A percentile compares a stretch with the other conserved stretches of the same genome.
These are phyloP conservation scores for Ophiognomonia clavigignenti-juglandacearum DNA, from an alignment of 2,329 filamentous ascomycete species.

Conservation along the genomic window DNA sequence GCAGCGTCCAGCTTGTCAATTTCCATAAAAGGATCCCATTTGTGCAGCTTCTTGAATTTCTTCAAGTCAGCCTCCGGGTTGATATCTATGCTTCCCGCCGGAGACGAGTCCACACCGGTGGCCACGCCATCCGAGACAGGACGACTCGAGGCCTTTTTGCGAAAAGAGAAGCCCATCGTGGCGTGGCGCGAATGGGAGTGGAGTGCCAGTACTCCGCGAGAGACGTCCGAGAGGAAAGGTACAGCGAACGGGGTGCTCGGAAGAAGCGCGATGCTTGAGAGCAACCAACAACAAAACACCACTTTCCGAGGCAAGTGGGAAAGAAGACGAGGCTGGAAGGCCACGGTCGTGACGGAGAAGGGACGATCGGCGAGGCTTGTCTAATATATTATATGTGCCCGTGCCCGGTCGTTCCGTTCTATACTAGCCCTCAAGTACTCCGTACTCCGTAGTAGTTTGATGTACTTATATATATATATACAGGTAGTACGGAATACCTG, in stretches of 20 bases:
- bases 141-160: slow-evolving; percentile 6
- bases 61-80: slow-evolving; percentile 16
- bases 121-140: slow-evolving; percentile 3
- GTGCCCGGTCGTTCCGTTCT: too few relatives aligned
- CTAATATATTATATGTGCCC: too few relatives aligned
- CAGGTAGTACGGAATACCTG: not conserved
- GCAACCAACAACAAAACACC: not conserved
- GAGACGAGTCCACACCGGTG: slow-evolving; percentile 1
- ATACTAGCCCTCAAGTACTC: too few relatives aligned
- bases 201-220: too few relatives aligned
- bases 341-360: too few relatives aligned
- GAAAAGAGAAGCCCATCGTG: slow-evolving; percentile 12
- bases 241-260: not conserved
- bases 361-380: too few relatives aligned
- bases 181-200: too few relatives aligned
- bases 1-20: slow-evolving; percentile 47
- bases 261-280: not conserved
- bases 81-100: not conserved
- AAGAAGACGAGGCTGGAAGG: too few relatives aligned
- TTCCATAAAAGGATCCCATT: slow-evolving; percentile 54
- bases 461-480: not conserved
- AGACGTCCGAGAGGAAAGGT: too few relatives aligned
- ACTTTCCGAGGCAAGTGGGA: too few relatives aligned
- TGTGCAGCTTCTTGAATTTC: slow-evolving; percentile 44
- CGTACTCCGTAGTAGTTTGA: too few relatives aligned